phyloP scores from a whole-genome alignment of 1,139 yeast genomes.

The Taphrina sp. region DNA sequence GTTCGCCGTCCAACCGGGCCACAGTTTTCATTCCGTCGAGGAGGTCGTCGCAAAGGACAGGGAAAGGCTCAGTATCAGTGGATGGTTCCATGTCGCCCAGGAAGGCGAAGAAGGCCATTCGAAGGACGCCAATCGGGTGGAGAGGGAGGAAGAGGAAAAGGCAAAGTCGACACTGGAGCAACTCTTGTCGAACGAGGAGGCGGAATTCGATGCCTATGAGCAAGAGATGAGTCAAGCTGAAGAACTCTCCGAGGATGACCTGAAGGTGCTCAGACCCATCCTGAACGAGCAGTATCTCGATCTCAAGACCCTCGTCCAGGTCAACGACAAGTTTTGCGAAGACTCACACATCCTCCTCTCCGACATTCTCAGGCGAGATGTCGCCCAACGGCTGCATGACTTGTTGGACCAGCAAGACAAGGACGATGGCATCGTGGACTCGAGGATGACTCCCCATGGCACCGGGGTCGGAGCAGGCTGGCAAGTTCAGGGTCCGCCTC shows the following conservation, averaged over 20 bases:
- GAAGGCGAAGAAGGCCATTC: constrained; percentile 81
- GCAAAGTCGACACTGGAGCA: constrained; percentile 34
- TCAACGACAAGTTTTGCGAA: constrained; percentile 51
- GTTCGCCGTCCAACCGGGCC: constrained; percentile 93
- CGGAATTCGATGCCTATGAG: constrained; percentile 20
- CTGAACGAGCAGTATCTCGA: constrained; percentile 57
- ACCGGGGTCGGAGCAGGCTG: constrained; percentile 66
- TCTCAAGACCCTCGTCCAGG: constrained; percentile 52
- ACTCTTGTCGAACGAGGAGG: constrained; percentile 6
- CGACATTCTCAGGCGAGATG: constrained; percentile 2
- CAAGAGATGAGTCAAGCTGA: constrained; percentile 68
- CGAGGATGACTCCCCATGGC: constrained; percentile 50
- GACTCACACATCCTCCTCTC: constrained; percentile 34
- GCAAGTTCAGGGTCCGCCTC: constrained; percentile 92
- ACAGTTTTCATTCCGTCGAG: constrained; percentile 95
- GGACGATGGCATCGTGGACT: constrained; percentile 41
- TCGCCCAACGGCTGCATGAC: constrained; percentile 1
- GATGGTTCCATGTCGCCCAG: constrained; percentile 99
- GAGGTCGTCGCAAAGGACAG: constrained; percentile 81
- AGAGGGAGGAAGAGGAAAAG: constrained; percentile 33
- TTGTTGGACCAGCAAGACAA: constrained; percentile 38
- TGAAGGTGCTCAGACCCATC: constrained; percentile 44
- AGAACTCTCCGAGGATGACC: constrained; percentile 38
- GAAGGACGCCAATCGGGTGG: constrained; percentile 33
- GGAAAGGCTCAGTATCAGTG: constrained; percentile 88